phyloP scores from a whole-genome alignment of 805 yeast genomes.

The Candida orba region DNA sequence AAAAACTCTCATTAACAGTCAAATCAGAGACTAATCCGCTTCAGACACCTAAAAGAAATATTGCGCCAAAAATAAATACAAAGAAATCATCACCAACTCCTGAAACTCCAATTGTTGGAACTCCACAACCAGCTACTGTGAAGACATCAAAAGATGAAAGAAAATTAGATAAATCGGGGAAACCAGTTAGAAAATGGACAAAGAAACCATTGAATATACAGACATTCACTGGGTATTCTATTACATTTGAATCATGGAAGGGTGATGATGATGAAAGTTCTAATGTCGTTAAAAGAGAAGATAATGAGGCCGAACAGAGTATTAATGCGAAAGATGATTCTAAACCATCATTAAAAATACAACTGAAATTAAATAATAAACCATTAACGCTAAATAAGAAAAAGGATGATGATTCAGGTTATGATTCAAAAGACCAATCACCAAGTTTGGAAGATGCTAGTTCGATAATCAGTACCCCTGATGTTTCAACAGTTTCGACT shows the following conservation, averaged over 20 bases:
- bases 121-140: constrained; percentile 11
- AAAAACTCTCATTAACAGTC: neutral
- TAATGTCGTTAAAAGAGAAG: neutral
- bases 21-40: constrained; percentile 1
- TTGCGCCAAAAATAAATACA: neutral
- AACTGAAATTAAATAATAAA: constrained; percentile 19
- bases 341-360: constrained; percentile 11
- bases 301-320: neutral
- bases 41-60: constrained; percentile 2
- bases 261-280: constrained; percentile 20
- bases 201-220: constrained; percentile 32
- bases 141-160: constrained; percentile 10
- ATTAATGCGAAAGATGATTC: neutral
- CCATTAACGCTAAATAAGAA: constrained; percentile 2
- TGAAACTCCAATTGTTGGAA: constrained; percentile 6
- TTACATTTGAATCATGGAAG: constrained; percentile 31
- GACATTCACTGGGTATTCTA: constrained; percentile 39
- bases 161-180: constrained; percentile 35
- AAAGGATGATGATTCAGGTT: neutral
- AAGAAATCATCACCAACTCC: constrained; percentile 8
- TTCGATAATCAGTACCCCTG: constrained; percentile 18
- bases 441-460: constrained; percentile 16
- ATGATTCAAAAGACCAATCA: constrained; percentile 20
- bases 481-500: constrained; percentile 13
- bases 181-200: constrained; percentile 38